Conservation (phyloP, 1,139 yeast species). For the Scheffersomyces parashehatae region DNA sequence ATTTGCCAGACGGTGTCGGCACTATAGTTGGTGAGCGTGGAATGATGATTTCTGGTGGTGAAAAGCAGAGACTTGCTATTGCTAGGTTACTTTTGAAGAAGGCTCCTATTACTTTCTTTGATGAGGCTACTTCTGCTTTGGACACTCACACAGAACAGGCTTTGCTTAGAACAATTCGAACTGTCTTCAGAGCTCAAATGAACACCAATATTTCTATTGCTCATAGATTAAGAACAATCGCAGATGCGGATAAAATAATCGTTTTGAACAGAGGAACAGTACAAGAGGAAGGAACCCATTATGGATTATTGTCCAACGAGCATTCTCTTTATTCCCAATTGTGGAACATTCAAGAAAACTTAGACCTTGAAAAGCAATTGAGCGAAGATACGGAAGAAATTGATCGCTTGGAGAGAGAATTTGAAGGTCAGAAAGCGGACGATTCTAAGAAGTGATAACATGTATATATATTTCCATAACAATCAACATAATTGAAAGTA, state of each 20-base stretch:
- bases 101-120: conserved; percentile 90
- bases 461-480: no score
- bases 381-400: conserved; percentile 3
- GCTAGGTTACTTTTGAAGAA: conserved; percentile 82
- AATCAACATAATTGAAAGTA: no score
- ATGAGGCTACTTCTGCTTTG: conserved; percentile 95
- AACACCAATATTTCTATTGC: conserved; percentile 90
- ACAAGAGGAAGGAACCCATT: conserved; percentile 85
- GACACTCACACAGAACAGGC: conserved; percentile 96
- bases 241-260: conserved; percentile 91
- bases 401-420: conserved; percentile 2
- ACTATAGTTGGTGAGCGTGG: conserved; percentile 99
- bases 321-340: conserved; percentile 70
- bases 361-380: conserved; percentile 48
- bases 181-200: conserved; percentile 54
- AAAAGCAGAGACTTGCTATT: conserved; percentile 92
- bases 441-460: no score
- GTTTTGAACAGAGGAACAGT: conserved; percentile 80
- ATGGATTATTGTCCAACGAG: conserved; percentile 51
- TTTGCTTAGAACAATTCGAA: conserved; percentile 68
- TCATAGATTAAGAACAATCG: conserved; percentile 88
- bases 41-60: conserved; percentile 98
- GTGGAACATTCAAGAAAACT: conserved; percentile 91
- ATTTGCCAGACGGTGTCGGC: conserved; percentile 78
- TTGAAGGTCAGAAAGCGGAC: not conserved